Base-by-base conservation (phyloP, 495 filamentous ascomycete genomes). In the Xylaria palmicola region DNA sequence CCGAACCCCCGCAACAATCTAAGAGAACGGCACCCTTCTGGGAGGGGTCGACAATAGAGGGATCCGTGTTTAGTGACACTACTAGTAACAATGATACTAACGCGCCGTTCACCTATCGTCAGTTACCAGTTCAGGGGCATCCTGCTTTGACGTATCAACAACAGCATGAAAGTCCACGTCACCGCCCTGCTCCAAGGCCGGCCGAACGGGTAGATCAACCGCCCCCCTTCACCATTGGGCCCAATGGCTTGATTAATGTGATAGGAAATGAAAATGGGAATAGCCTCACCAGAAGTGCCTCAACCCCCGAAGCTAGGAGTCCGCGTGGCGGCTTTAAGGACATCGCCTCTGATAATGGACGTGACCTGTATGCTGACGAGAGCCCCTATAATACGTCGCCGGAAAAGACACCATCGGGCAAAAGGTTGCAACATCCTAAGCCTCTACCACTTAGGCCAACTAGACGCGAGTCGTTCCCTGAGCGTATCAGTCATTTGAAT, bases 51-150 rank as follows among this genome's bases (percentile, higher is more conserved):
- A 72, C 69, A 15, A 65, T 65, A 44, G 69, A 69, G 22, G 69
- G 69, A 3, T 72, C 69, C 40, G 62, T 65, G 60, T 72, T 72
- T 64, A 72, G 69, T 54, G 69, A 72, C 51, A 64, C 64, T 47
- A 59, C 62, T 63, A 72, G 69, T 59, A 72, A 69, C 41, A 54
- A 39, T 65, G 69, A 72, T 44, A 56, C 69, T 52, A 69, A 59
- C 55, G 22, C 67, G 50, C 62, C 58, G 6, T 59, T 55, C 41
- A 37, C 55, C 26, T 69, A 72, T 67, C 62, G 58, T 64, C 60
- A 52, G 7, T 24, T 59, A 60, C 66, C 59, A 6, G 56, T 59
- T 55, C 68, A 68, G 30, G 30, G 36, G 30, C 59, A 37, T 39
- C 50, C 50, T 50, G 39, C 61, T 41, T 44, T 30, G 8, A 44